These are phyloP conservation scores for Polytrichum formosum DNA, from an alignment of 225 moss, liverwort and hornwort species.

Conservation along the genomic window DNA sequence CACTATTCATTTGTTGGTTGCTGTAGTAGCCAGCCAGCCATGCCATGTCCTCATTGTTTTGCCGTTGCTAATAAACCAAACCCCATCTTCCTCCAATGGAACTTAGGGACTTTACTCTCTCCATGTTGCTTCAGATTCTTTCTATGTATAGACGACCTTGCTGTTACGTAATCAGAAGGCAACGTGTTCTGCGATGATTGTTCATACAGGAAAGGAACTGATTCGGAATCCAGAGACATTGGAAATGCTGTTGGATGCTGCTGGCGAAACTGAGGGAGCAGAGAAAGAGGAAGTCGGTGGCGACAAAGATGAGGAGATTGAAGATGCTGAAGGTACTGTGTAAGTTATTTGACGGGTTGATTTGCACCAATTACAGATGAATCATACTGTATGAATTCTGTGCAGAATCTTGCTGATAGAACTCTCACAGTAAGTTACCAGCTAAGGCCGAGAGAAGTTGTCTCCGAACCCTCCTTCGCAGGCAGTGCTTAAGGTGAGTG, in stretches of 20 bases:
- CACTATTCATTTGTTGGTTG: too few relatives aligned
- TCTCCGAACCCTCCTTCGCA: too few relatives aligned
- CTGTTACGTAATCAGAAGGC: neutral
- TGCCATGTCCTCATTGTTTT: too few relatives aligned
- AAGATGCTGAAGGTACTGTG: constrained; percentile 29
- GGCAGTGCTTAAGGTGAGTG: too few relatives aligned
- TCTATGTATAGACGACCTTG: neutral
- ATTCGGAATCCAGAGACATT: constrained; percentile 58
- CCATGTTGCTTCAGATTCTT: neutral
- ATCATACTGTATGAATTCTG: too few relatives aligned
- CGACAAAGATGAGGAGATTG: constrained; percentile 25
- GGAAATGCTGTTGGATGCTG: constrained; percentile 29
- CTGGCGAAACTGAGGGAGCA: constrained; percentile 5
- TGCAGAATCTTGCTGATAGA: too few relatives aligned
- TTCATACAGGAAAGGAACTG: constrained; percentile 34
- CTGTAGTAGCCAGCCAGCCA: too few relatives aligned
- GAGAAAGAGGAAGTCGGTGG: constrained; percentile 8
- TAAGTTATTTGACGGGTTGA: constrained; percentile 1
- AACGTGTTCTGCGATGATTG: neutral
- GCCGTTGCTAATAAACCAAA: too few relatives aligned
- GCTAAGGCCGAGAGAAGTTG: too few relatives aligned
- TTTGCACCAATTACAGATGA: too few relatives aligned
- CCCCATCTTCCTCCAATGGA: neutral
- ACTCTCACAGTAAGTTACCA: too few relatives aligned
- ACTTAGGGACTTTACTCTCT: neutral